Evolutionary conservation across 2,329 filamentous ascomycete species (phyloP).

Genomic region (Ascochyta viciae-villosae): DNA sequence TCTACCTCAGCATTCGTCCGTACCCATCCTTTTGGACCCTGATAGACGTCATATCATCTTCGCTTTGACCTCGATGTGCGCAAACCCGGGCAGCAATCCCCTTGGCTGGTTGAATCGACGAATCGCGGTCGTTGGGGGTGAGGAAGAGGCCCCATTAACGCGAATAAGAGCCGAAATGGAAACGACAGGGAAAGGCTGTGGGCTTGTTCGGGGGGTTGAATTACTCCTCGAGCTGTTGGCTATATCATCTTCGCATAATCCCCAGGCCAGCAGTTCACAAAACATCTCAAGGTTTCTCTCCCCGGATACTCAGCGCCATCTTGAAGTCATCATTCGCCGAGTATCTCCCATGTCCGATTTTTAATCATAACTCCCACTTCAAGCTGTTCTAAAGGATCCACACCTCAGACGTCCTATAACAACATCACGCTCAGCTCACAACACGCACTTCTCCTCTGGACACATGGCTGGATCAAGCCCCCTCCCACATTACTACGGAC

Average conservation of each 20-base stretch:
- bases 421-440: slow-evolving; percentile 13
- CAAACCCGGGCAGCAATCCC: slow-evolving; percentile 13
- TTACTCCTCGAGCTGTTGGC: slow-evolving; percentile 16
- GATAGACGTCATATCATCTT: slow-evolving; percentile 39
- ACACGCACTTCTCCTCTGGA: slow-evolving; percentile 11
- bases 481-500: slow-evolving; percentile 39
- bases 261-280: slow-evolving; percentile 12
- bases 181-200: slow-evolving; percentile 18
- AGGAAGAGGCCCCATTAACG: slow-evolving; percentile 7
- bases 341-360: not conserved
- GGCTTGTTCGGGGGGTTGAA: slow-evolving; percentile 19
- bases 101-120: slow-evolving; percentile 37
- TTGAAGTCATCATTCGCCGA: not conserved
- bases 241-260: slow-evolving; percentile 27
- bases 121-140: slow-evolving; percentile 21
- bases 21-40: not conserved
- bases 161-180: slow-evolving; percentile 22
- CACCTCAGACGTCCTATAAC: not conserved
- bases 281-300: slow-evolving; percentile 5
- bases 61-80: slow-evolving; percentile 26
- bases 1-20: slow-evolving; percentile 3
- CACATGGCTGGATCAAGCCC: slow-evolving; percentile 32
- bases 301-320: not conserved
- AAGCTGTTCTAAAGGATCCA: not conserved
- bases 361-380: too few species aligned